A percentile compares a stretch with the other conserved stretches of the same genome.
phyloP scores from a whole-genome alignment of 1,139 yeast species.

The Candida mesenterica region DNA sequence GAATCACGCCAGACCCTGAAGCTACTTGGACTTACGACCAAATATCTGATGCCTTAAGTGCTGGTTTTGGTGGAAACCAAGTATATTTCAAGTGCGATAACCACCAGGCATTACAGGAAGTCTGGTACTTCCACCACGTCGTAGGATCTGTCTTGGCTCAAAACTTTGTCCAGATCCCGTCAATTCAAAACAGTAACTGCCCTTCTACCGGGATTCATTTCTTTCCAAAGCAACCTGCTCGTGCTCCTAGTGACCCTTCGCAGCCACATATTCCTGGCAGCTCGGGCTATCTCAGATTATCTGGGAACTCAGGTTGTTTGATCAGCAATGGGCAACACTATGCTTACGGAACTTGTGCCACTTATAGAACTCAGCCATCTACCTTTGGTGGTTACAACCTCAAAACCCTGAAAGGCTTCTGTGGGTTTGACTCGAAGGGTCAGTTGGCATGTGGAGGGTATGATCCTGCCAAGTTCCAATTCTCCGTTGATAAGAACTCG shows the following conservation, averaged over 20 bases:
- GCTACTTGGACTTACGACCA: slow-evolving; percentile 63
- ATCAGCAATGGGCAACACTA: slow-evolving; percentile 88
- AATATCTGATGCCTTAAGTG: slow-evolving; percentile 60
- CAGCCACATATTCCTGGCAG: slow-evolving; percentile 14
- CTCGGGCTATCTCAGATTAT: slow-evolving; percentile 46
- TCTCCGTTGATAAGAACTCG: slow-evolving; percentile 47
- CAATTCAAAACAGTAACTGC: slow-evolving; percentile 58
- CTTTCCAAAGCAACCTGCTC: slow-evolving; percentile 55
- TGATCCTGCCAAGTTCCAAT: slow-evolving; percentile 46
- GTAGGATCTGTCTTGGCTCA: slow-evolving; percentile 72
- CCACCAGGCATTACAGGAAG: slow-evolving; percentile 68
- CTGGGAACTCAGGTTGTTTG: slow-evolving; percentile 67
- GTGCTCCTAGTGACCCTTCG: slow-evolving; percentile 8
- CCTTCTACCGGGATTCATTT: slow-evolving; percentile 69
- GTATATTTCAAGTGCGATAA: slow-evolving; percentile 75
- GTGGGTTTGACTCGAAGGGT: slow-evolving; percentile 49
- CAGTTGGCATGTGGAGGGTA: slow-evolving; percentile 34
- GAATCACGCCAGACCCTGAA: slow-evolving; percentile 64
- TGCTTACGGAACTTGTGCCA: slow-evolving; percentile 82
- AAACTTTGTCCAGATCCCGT: slow-evolving; percentile 62
- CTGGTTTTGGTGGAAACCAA: slow-evolving; percentile 54
- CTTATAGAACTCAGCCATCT: slow-evolving; percentile 51
- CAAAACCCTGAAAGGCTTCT: slow-evolving; percentile 67
- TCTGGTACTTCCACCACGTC: slow-evolving; percentile 87
- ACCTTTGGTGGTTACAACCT: slow-evolving; percentile 72